Evolutionary conservation across 352 stramenopile genomes (phyloP).

Genomic region (Phytophthora rubi): DNA sequence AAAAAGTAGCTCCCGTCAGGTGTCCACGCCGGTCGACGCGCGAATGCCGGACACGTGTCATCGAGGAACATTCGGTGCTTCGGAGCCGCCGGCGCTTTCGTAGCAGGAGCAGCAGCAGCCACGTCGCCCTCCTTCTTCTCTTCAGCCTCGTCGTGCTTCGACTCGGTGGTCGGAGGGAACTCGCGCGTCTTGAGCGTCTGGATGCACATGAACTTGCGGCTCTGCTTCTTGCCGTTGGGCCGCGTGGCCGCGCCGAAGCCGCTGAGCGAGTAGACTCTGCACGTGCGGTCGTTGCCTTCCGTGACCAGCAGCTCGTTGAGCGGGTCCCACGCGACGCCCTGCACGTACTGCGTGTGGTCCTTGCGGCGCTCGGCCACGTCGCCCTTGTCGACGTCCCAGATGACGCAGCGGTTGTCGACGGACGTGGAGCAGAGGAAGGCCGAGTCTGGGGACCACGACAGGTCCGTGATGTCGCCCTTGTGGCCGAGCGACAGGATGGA

Average conservation of each 20-base stretch:
- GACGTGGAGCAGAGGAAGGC: constrained; percentile 91
- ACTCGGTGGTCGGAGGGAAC: constrained; percentile 35
- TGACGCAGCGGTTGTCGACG: constrained; percentile 92
- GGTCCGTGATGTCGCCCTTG: constrained; percentile 92
- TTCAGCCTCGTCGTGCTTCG: constrained; percentile 21
- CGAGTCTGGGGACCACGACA: constrained; percentile 93
- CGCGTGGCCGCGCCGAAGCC: constrained; percentile 64
- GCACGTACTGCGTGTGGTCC: constrained; percentile 97
- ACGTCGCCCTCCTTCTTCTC: background rate
- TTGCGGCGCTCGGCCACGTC: constrained; percentile 84
- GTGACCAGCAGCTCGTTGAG: constrained; percentile 94
- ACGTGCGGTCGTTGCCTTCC: constrained; percentile 94
- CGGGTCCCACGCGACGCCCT: constrained; percentile 96
- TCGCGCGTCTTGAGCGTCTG: constrained; percentile 84
- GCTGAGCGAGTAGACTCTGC: constrained; percentile 90
- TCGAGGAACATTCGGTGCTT: constrained; percentile 94
- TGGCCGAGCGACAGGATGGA: constrained; percentile 80
- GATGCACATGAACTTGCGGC: constrained; percentile 76
- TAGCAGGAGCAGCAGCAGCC: background rate
- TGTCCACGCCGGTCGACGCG: constrained; percentile 92
- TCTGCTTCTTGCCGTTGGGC: constrained; percentile 66
- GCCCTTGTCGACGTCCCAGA: constrained; percentile 87
- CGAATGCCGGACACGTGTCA: constrained; percentile 95
- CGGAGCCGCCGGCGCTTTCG: constrained; percentile 24
- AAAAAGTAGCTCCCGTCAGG: constrained; percentile 94